Base-by-base conservation (phyloP, 1,284 basidiomycete genomes). In the Mycosarcoma mackinlayi region DNA sequence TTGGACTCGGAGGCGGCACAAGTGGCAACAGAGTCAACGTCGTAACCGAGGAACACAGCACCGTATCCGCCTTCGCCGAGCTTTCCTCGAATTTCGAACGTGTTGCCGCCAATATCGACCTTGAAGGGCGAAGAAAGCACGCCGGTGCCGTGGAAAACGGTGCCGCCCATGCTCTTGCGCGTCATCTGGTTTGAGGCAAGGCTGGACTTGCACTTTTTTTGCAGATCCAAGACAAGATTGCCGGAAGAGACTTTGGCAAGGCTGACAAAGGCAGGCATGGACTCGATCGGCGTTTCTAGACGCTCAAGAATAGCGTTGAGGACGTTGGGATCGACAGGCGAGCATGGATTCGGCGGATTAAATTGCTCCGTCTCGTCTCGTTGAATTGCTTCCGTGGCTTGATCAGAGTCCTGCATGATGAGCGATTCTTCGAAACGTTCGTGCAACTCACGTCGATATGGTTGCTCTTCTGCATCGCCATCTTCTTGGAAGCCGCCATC, bases 51-150 rank as follows among this genome's bases (percentile, higher is more conserved):
- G 85, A 96, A 99, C 10, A 98, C 96, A 3, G 91, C 88, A 0
- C 95, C 96, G 76, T 94, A 99, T 0, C 94, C 94, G 6, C 96
- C 96, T 85, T 99, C 95, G 6, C 96, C 96, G 21, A 99, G 87
- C 84, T 98, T 98, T 67, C 90, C 90, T 6, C 86, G 85, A 9
- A 98, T 70, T 44, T 75, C 70, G 35, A 55, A 68, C 6, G 38
- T 30, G 28, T 48, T 19, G n/a, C 57, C 53, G 35, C 63, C 62
- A 39, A 73, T 53, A 13, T 50, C 30, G 18, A 66, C 44, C 10
- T 23, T 35, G 42, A 69, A 73, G 16, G 58, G 49, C 13, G 50
- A 47, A 0, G 55, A 45, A 1, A 65, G 54, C 31, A 42, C 38
- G 14, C 62, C 52, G 3, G 63, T 73, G 33, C 59, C 65, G 16